Base-by-base conservation (phyloP, 495 filamentous ascomycete genomes). In the Aspergillus wentii region DNA sequence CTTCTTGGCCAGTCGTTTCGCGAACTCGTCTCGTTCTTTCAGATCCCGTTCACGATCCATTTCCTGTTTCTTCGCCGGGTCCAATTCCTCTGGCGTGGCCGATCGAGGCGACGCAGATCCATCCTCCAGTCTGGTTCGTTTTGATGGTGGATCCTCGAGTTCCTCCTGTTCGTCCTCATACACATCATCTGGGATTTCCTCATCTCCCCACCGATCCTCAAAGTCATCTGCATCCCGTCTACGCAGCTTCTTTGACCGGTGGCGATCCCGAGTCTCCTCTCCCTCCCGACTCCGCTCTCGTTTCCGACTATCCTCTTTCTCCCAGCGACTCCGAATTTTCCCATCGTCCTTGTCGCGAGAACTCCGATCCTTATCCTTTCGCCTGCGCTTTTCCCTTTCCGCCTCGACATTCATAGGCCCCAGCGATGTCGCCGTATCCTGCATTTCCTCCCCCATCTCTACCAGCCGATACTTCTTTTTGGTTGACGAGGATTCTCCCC, bases 121-220 rank as follows among this genome's bases (percentile, higher is more conserved):
- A 36, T 78, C 69, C 18, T 80, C 80, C 35, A 77, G 68, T 59
- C 62, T 68, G 5, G 59, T 74, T 39, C 65, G 77, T 64, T 78
- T 88, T 42, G 72, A 52, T 35, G 76, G 69, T 43, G 82, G 70
- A 59, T 73, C 45, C 51, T 61, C 54, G 16, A 77, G 74, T 52
- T 69, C 43, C 59, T 65, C 59, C 3, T 56, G 60, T 20, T 75
- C 71, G 21, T 72, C 73, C 5, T 52, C 51, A 23, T 60, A 44
- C 1, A 49, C 22, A 3, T 65, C 63, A 19, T 56, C 71, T n/a
- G 50, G 47, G 27, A 68, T 58, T 38, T 88, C 83, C 52, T 89
- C 85, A 44, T 90, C 86, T 10, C 82, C 86, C 86, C 86, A 90
- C 18, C 85, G 71, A 46, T 86, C 81, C 8, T 87, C 80, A 42